Evolutionary conservation across 768 basidiomycete species (phyloP), one percentile per base, ranked within the genome.

Genomic region (Phlebiopsis flavidoalba): DNA sequence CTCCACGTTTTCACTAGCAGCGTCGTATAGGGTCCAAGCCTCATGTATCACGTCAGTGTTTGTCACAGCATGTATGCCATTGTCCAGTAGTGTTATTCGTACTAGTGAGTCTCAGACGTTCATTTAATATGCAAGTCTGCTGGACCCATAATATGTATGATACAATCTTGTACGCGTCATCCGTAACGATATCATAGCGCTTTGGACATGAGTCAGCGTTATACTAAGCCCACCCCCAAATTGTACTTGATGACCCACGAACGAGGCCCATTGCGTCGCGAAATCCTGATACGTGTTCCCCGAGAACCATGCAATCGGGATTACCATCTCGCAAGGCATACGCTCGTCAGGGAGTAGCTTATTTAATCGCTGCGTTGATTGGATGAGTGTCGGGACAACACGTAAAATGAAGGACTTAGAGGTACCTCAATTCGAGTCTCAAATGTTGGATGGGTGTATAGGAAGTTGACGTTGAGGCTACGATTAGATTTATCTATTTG

Each of bases 361-460:
- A 59, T 84, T 74, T 12, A 91, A 74, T 15, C 58, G 57, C 74
- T 75, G 37, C 6, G 8, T 5, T n/a, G 31, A 11, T 46, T 14
- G 57, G 15, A 15, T 17, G 36, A 21, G 24, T 14, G 24, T 37
- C 8, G 26, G 19, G 19, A 21, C 33, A 17, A 12, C 17, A 8
- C 3, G 40, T 12, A 3, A 43, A 17, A 43, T 43, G 40, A 31
- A 31, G 26, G 6, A 31, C 26, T 31, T 8, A 62, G 14, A 64
- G 82, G 60, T 63, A 90, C 92, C 77, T 87, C 79, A 60, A 92
- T 84, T 21, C 95, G 84, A 67, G 79, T 85, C 45, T 80, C 75
- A 22, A 87, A 85, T 5, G 85, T 78, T 0, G 95, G 95, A 72
- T 98, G 95, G 0, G 95, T 97, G 26, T 77, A 77, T 36, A 95